These are phyloP conservation scores for Cryptosporidium parvum DNA, from an alignment of 169 alveolate species.

Conservation along the genomic window DNA sequence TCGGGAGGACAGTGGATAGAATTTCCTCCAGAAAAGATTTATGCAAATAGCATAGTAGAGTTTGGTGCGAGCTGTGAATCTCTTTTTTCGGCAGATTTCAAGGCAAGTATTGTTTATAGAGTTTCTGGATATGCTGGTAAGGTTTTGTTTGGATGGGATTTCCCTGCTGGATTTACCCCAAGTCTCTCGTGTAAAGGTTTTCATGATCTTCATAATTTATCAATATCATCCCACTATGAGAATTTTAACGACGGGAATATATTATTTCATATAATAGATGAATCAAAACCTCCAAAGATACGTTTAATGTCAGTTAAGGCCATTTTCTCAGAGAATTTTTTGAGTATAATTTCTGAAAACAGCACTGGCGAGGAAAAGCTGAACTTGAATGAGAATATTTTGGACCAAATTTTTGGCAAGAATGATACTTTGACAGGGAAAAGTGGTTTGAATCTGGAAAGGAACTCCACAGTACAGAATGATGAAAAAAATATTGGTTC, in stretches of 20 bases:
- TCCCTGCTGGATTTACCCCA: constrained; percentile 66
- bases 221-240: constrained; percentile 50
- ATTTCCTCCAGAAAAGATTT: constrained; percentile 53
- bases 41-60: constrained; percentile 34
- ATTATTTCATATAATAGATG: constrained; percentile 55
- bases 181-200: constrained; percentile 31
- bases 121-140: constrained; percentile 73
- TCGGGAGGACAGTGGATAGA: constrained; percentile 72
- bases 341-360: constrained; percentile 14
- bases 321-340: constrained; percentile 52
- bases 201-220: constrained; percentile 58
- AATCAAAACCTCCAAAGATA: constrained; percentile 32
- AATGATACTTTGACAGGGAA: neutral
- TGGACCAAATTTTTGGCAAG: constrained; percentile 24
- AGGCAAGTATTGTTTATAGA: constrained; percentile 33
- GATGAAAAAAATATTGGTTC: neutral
- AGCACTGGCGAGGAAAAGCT: constrained; percentile 19
- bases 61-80: constrained; percentile 72
- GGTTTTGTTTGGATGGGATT: constrained; percentile 51
- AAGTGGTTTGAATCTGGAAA: neutral
- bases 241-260: constrained; percentile 55
- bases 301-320: constrained; percentile 44
- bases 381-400: neutral
- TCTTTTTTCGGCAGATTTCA: constrained; percentile 54
- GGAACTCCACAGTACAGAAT: neutral